Conservation (phyloP, 257 asterid species). For the Capsicum baccatum region DNA sequence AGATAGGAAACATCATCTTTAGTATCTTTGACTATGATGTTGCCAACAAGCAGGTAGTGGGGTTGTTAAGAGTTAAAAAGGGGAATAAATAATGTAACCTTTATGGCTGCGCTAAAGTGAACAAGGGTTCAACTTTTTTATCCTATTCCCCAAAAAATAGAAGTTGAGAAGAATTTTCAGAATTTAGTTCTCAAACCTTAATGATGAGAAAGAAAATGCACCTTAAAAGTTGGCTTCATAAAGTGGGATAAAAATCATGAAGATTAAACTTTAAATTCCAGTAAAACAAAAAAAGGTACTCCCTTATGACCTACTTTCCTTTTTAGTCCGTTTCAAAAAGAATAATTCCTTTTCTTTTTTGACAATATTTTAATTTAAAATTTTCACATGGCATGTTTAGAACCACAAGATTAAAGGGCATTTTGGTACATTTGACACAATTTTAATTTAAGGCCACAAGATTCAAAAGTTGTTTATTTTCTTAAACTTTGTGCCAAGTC, state of each 20-base stretch:
- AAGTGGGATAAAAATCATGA: not conserved
- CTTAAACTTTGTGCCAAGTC: no score
- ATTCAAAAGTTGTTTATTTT: no score
- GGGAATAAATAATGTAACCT: not conserved
- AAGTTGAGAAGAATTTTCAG: not conserved
- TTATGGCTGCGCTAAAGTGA: not conserved
- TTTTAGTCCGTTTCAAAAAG: no score
- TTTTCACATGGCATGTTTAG: no score
- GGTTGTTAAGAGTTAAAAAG: not conserved
- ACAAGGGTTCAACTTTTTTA: not conserved
- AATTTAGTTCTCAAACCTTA: not conserved
- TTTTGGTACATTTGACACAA: no score
- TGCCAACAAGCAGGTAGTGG: not conserved
- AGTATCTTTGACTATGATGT: constrained; percentile 25
- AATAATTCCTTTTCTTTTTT: no score
- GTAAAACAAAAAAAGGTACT: not conserved
- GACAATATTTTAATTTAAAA: no score
- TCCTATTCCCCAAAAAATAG: not conserved
- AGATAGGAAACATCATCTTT: constrained; percentile 11
- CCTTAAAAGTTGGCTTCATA: not conserved
- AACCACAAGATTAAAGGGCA: no score
- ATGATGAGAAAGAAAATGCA: constrained; percentile 3
- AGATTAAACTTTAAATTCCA: not conserved
- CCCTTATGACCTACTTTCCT: no score
- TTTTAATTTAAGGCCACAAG: no score